Percentiles rank a stretch among this genome's conserved stretches.
phyloP scores from a whole-genome alignment of 2,329 filamentous ascomycete genomes.

The Ophiocordyceps camponoti-saundersi region DNA sequence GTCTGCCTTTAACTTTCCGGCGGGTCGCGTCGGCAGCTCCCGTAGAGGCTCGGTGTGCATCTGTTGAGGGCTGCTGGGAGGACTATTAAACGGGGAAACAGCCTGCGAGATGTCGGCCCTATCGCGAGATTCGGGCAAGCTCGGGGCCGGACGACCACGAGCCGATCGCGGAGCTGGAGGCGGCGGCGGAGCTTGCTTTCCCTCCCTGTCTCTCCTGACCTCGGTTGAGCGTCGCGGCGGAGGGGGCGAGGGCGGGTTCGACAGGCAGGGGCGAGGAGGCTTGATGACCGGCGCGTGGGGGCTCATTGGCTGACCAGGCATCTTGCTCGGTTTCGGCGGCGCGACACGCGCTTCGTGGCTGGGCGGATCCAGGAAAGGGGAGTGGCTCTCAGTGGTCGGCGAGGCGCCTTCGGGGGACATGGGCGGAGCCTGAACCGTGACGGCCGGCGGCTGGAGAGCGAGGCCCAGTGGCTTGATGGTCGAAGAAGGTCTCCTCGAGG shows the following conservation, averaged over 20 bases:
- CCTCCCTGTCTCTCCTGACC: slow-evolving; percentile 30
- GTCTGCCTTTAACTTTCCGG: slow-evolving; percentile 7
- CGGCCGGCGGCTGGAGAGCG: slow-evolving; percentile 43
- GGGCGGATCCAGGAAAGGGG: slow-evolving; percentile 28
- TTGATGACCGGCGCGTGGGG: slow-evolving; percentile 23
- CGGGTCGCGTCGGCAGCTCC: slow-evolving; percentile 28
- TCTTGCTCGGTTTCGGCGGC: slow-evolving; percentile 29
- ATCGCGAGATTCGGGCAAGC: slow-evolving; percentile 4
- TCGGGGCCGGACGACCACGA: slow-evolving; percentile 36
- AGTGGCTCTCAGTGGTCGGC: slow-evolving; percentile 20
- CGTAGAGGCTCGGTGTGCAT: slow-evolving; percentile 31
- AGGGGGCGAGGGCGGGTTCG: slow-evolving; percentile 43
- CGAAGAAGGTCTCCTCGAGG: slow-evolving; percentile 9
- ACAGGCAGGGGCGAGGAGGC: slow-evolving; percentile 29
- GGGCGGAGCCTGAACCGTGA: slow-evolving; percentile 52
- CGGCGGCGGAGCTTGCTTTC: slow-evolving; percentile 32
- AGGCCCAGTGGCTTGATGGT: slow-evolving; percentile 8
- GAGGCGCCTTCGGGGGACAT: slow-evolving; percentile 41
- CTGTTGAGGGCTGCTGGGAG: slow-evolving; percentile 51
- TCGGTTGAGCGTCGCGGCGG: slow-evolving; percentile 47
- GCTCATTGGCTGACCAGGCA: slow-evolving; percentile 37
- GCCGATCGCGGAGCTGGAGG: slow-evolving; percentile 65
- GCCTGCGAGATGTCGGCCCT: slow-evolving; percentile 15
- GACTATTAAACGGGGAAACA: slow-evolving; percentile 73
- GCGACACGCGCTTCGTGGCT: slow-evolving; percentile 22